phyloP scores from a whole-genome alignment of 495 filamentous ascomycete genomes.

The Hypomontagnella submonticulosa region DNA sequence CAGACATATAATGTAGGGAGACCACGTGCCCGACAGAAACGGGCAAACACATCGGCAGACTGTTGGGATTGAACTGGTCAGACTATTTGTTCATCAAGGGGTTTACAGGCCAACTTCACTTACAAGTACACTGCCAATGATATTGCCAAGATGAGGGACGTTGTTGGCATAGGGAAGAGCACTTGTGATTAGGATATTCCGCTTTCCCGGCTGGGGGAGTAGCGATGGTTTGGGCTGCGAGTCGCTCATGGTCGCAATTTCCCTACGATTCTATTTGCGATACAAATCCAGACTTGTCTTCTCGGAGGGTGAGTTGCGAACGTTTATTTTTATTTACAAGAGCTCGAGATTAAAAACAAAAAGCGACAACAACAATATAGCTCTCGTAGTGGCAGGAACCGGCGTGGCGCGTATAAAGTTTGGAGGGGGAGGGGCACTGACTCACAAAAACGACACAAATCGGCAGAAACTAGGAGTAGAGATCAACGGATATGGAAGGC shows the following conservation, averaged over 20 bases:
- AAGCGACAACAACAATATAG: conserved; percentile 4
- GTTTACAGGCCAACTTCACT: conserved; percentile 67
- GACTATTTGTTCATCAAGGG: conserved; percentile 3
- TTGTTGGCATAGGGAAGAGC: conserved; percentile 94
- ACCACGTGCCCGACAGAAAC: conserved; percentile 76
- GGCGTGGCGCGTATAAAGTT: conserved; percentile 1
- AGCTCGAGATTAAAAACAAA: conserved; percentile 3
- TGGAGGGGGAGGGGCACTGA: conserved; percentile 46
- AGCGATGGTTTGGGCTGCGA: conserved; percentile 21
- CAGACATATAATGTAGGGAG: conserved; percentile 72
- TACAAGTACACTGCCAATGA: conserved; percentile 84
- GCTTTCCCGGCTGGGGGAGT: conserved; percentile 60
- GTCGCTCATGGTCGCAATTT: conserved; percentile 30
- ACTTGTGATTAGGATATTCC: conserved; percentile 69
- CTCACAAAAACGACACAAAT: conserved; percentile 40
- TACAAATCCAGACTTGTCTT: neutral
- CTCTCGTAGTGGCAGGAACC: too few relatives aligned
- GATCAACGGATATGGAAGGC: conserved; percentile 25
- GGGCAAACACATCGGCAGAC: conserved; percentile 62
- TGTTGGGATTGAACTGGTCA: conserved; percentile 7
- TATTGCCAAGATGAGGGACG: conserved; percentile 93
- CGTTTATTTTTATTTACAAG: neutral
- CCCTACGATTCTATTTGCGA: neutral
- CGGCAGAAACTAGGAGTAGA: conserved; percentile 10
- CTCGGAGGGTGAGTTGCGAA: conserved; percentile 10